Evolutionary conservation across 768 basidiomycete genomes (phyloP), one percentile per base, ranked within the genome.

Genomic region (Naganishia antarctica): DNA sequence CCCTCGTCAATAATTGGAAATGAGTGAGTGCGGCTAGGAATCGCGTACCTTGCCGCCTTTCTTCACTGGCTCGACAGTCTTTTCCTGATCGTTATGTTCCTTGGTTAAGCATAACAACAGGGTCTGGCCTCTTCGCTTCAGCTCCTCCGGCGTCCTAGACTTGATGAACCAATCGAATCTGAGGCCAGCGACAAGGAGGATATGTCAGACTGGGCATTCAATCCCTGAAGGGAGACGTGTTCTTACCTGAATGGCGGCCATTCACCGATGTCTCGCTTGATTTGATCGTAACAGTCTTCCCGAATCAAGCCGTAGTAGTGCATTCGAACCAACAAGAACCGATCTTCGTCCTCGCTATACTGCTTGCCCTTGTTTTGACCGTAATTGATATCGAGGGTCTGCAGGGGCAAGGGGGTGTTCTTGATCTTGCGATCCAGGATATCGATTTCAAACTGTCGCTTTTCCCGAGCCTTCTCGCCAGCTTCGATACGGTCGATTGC

Each of bases 121-220:
- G 1, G 94, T 96, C 70, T 87, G 87, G 71, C 91, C 96, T 60
- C 94, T 80, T 68, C 94, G 81, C 72, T 87, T 85, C 63, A 98
- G 79, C 78, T 98, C 94, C 71, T 90, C 86, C 2, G 90, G 86
- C 12, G 88, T 90, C 61, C 94, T 81, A 68, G 90, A 91, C 81
- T 94, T 93, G 82, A 92, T 88, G 81, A 96, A 97, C 94, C 92
- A 97, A 73, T 97, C 92, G 71, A 98, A 98, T 23, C 78, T 78
- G 60, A 13, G 60, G 31, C n/a, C 53, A 69, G 37, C 57, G 21
- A 34, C 25, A 34, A 25, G 31, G 29, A 12, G 7, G 34, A 5
- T 41, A 44, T 48, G 26, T 29, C 47, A 13, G n/a, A 37, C 6
- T 23, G 21, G 34, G 1, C 15, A 2, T 8, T 34, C 16, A 59